A percentile compares a stretch with the other conserved stretches of the same genome.
Evolutionary conservation across 805 yeast genomes (phyloP).

Genomic region (Candida takata): DNA sequence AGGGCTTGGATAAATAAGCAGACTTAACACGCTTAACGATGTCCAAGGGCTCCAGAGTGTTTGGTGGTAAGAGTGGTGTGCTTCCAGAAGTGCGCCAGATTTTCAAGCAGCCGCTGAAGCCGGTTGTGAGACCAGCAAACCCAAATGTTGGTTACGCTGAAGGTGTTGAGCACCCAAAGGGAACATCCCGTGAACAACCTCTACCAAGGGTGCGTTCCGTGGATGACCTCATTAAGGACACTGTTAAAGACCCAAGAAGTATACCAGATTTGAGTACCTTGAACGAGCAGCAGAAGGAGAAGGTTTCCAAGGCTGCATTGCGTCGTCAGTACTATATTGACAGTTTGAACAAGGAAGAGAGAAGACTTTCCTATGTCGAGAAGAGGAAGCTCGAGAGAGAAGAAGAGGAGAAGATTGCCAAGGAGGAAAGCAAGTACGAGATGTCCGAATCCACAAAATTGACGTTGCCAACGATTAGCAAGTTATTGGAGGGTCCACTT

Average conservation of each 20-base stretch:
- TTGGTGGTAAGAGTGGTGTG: constrained; percentile 66
- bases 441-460: constrained; percentile 45
- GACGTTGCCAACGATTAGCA: constrained; percentile 76
- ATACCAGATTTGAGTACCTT: constrained; percentile 18
- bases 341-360: constrained; percentile 36
- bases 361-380: constrained; percentile 29
- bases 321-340: constrained; percentile 67
- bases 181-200: constrained; percentile 49
- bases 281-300: constrained; percentile 23
- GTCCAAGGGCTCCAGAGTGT: constrained; percentile 42
- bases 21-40: too few species aligned
- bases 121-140: constrained; percentile 37
- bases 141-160: constrained; percentile 64
- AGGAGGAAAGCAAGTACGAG: constrained; percentile 33
- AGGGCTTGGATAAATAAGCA: too few species aligned
- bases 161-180: constrained; percentile 60
- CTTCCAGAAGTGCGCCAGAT: constrained; percentile 74
- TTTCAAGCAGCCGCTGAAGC: constrained; percentile 51
- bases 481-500: constrained; percentile 57
- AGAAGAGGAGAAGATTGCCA: constrained; percentile 23
- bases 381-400: constrained; percentile 21
- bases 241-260: constrained; percentile 41
- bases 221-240: constrained; percentile 46
- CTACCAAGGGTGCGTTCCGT: constrained; percentile 51
- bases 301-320: constrained; percentile 43